Evolutionary conservation across 1,139 yeast species (phyloP).

Genomic region (Candida labiduridarum): DNA sequence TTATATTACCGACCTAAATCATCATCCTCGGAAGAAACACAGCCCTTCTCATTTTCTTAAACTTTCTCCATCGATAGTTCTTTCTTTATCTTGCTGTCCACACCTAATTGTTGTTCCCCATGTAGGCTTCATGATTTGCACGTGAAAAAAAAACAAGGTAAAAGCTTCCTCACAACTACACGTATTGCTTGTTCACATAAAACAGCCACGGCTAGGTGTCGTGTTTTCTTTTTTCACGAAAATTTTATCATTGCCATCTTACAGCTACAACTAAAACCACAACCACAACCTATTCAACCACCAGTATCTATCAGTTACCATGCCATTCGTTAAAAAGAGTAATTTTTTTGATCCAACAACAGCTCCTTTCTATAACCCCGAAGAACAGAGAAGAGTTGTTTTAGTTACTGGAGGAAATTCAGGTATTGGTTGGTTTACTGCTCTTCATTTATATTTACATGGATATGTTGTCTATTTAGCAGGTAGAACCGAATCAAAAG

Average conservation of each 20-base stretch:
- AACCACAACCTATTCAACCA: background rate
- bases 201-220: too few relatives aligned
- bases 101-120: too few relatives aligned
- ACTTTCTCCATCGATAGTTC: background rate
- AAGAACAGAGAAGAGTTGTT: slow-evolving; percentile 42
- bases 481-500: slow-evolving; percentile 42
- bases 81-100: background rate
- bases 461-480: slow-evolving; percentile 46
- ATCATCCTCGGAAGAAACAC: too few relatives aligned
- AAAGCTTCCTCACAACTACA: too few relatives aligned
- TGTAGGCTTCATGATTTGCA: background rate
- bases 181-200: too few relatives aligned
- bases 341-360: slow-evolving; percentile 25
- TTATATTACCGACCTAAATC: too few relatives aligned
- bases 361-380: slow-evolving; percentile 38
- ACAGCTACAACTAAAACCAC: too few relatives aligned
- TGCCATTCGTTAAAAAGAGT: slow-evolving; percentile 5
- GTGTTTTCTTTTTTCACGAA: too few relatives aligned
- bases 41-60: too few relatives aligned
- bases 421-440: slow-evolving; percentile 49
- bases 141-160: background rate
- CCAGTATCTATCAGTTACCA: background rate
- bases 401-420: slow-evolving; percentile 49
- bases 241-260: too few relatives aligned
- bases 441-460: slow-evolving; percentile 43